Base-by-base conservation (phyloP, 441 rosid species). In the Pelargonium citronellum region DNA sequence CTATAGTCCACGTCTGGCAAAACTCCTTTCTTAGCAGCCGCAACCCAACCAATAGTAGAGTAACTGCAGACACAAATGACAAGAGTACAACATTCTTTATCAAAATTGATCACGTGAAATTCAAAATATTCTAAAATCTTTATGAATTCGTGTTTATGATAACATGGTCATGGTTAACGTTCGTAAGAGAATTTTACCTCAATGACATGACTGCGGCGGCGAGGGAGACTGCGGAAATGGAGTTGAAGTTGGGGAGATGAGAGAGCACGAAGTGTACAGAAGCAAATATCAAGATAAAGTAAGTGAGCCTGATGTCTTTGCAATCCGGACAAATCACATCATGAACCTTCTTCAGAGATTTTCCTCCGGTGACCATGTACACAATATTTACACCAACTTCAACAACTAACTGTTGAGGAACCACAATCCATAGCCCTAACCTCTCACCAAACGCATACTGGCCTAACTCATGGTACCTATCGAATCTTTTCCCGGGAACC, bases 321-420 rank as follows among this genome's bases (percentile, higher is more conserved):
- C 96, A 90, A 44, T 70, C 69, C 0, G 78, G 76, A 77, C 96
- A 92, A 39, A 90, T 67, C 43, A 75, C 53, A 8, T 82, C 85
- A 57, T 88, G 96, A 41, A 88, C 69, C 64, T 92, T 90, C 85
- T 87, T 85, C 66, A 92, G 2, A n/a, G 96, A 90, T 73, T 90
- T 84, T n/a, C 97, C 95, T 61, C 96, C 92, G 0, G 89, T 90
- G 15, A 88, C 93, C 96, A 92, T 88, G 73, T 90, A 90, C 15
- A 92, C 89, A 30, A 90, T 90, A 77, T 81, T 62, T 12, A 78
- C 74, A 5, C 96, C 89, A 15, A 88, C 85, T 74, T 90, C 92
- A 5, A 92, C 97, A 1, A 83, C 65, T 2, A 92, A 60, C 74
- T 92, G 96, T 34, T 88, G 96, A 0, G 95, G 97, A 5, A 92